These are phyloP conservation scores for Lactarius hatsudake DNA, from an alignment of 768 basidiomycete genomes.

Conservation along the genomic window DNA sequence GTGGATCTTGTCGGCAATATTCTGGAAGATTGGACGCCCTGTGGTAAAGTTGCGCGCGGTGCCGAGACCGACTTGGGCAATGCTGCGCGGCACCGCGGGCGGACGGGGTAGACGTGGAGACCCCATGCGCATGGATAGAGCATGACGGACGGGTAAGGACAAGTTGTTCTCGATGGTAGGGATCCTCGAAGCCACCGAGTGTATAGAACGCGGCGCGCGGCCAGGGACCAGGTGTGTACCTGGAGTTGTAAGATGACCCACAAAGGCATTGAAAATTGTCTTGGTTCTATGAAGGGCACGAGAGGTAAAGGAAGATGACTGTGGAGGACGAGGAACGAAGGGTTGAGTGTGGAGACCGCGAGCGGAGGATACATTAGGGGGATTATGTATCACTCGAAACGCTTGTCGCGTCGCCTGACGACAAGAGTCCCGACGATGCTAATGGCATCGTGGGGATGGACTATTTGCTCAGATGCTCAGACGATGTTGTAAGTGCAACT, in stretches of 20 bases:
- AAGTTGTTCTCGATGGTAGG: conserved; percentile 51
- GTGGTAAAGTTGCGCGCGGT: conserved; percentile 74
- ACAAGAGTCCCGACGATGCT: conserved; percentile 33
- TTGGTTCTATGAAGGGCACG: conserved; percentile 52
- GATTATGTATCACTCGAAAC: conserved; percentile 27
- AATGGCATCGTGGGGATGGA: conserved; percentile 32
- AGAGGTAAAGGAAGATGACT: conserved; percentile 36
- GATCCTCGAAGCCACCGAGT: conserved; percentile 28
- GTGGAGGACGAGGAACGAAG: conserved; percentile 36
- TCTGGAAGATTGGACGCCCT: conserved; percentile 72
- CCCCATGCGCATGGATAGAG: conserved; percentile 46
- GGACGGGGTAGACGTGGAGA: conserved; percentile 59
- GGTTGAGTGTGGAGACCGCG: conserved; percentile 49
- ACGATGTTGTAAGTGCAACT: not conserved
- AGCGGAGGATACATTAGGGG: conserved; percentile 29
- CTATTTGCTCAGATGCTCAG: not conserved
- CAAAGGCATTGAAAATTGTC: conserved; percentile 53
- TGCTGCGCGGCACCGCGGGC: conserved; percentile 44
- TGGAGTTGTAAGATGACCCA: conserved; percentile 57
- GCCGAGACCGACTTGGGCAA: conserved; percentile 72
- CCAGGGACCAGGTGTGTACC: conserved; percentile 40
- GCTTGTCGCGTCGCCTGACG: conserved; percentile 30
- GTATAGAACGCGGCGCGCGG: conserved; percentile 34
- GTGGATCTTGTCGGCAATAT: conserved; percentile 65
- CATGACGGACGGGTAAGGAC: conserved; percentile 53